Percentiles rank a stretch among this genome's conserved stretches.
These are phyloP conservation scores for Arthrobotrys sinensis DNA, from an alignment of 2,329 filamentous ascomycete genomes.

Conservation along the genomic window DNA sequence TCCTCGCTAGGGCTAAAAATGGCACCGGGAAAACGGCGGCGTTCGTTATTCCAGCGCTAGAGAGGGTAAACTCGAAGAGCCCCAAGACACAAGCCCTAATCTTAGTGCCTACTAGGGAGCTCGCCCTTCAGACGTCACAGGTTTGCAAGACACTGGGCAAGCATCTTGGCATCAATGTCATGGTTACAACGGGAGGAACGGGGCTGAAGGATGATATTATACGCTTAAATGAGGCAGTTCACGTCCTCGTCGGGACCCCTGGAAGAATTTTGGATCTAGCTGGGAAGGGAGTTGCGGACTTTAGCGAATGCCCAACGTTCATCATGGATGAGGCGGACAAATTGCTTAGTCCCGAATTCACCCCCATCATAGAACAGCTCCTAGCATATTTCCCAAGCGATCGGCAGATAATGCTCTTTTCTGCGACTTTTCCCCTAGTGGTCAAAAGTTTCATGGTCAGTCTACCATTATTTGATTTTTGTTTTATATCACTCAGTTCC, in stretches of 20 bases:
- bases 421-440: conserved; percentile 95
- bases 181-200: conserved; percentile 98
- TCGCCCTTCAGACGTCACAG: conserved; percentile 98
- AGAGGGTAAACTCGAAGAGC: conserved; percentile 96
- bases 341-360: conserved; percentile 95
- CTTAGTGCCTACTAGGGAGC: conserved; percentile 94
- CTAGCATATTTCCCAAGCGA: conserved; percentile 96
- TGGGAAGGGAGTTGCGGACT: conserved; percentile 94
- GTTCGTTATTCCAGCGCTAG: conserved; percentile 94
- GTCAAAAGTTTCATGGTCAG: conserved; percentile 87
- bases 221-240: conserved; percentile 91
- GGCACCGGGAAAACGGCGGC: conserved; percentile 98
- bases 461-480: conserved; percentile 66
- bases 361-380: conserved; percentile 95
- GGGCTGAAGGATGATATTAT: conserved; percentile 96
- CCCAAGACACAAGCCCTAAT: conserved; percentile 97
- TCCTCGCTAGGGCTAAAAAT: conserved; percentile 97
- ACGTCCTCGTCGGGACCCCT: conserved; percentile 97
- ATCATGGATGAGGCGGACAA: conserved; percentile 99
- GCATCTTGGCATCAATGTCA: conserved; percentile 96
- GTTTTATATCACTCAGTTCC: conserved; percentile 2
- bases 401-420: conserved; percentile 99
- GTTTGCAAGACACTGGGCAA: conserved; percentile 99
- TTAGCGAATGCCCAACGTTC: conserved; percentile 96
- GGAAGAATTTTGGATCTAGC: conserved; percentile 96